phyloP scores from a whole-genome alignment of 768 basidiomycete genomes.

The Strobilomyces echinocephalus region DNA sequence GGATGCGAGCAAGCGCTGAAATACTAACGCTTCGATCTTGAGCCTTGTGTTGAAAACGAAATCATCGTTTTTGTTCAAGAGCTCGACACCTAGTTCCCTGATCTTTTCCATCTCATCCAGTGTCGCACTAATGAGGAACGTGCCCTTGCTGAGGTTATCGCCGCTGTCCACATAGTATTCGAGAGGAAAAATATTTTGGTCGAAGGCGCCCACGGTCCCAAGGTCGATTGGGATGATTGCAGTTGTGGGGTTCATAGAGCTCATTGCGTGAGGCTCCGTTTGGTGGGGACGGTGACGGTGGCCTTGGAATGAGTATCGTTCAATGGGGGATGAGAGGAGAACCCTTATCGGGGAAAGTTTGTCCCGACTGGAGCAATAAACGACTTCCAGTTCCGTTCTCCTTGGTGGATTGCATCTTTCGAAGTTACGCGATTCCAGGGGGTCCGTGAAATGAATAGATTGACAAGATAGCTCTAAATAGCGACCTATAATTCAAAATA shows the following conservation, averaged over 20 bases:
- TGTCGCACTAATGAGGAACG: not conserved
- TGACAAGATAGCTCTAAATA: no score
- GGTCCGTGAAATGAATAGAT: no score
- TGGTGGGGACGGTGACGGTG: no score
- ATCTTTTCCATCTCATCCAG: constrained; percentile 4
- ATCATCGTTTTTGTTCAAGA: not conserved
- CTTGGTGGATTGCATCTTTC: no score
- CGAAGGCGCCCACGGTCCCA: not conserved
- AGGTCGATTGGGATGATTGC: not conserved
- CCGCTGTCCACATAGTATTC: not conserved
- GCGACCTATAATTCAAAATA: no score
- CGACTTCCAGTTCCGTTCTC: no score
- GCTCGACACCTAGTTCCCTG: not conserved
- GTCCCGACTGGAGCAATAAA: no score
- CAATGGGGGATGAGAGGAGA: no score
- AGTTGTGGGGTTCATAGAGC: not conserved
- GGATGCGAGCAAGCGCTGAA: no score
- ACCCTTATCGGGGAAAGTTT: no score
- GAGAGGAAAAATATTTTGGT: not conserved
- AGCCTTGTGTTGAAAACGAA: constrained; percentile 2
- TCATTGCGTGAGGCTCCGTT: not conserved
- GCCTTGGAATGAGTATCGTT: no score
- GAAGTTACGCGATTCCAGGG: no score
- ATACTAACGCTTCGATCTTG: not conserved
- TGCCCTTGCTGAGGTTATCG: not conserved